These are phyloP conservation scores for Tylopilus rubrobrunneus DNA, from an alignment of 768 basidiomycete genomes.

Conservation along the genomic window DNA sequence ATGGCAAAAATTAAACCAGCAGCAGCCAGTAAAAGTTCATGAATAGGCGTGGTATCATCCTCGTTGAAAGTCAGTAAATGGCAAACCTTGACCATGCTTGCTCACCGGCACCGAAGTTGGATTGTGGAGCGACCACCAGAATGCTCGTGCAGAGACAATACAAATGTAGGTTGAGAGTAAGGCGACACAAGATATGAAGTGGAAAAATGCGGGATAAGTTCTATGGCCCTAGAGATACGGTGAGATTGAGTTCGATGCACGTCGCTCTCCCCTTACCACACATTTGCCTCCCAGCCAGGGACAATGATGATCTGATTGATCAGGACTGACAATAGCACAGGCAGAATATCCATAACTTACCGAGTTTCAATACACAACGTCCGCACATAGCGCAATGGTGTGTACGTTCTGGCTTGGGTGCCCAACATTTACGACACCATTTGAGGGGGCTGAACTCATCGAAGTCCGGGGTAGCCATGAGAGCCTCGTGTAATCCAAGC, in stretches of 20 bases:
- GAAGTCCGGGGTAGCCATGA: conserved; percentile 46
- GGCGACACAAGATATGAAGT: conserved; percentile 65
- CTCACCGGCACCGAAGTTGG: conserved; percentile 55
- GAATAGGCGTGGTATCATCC: conserved; percentile 65
- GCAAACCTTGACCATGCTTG: neutral
- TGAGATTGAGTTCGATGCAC: neutral
- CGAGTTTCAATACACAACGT: conserved; percentile 83
- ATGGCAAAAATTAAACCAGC: conserved; percentile 55
- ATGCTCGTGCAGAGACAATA: conserved; percentile 45
- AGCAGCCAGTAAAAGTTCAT: conserved; percentile 64
- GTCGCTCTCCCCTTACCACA: conserved; percentile 46
- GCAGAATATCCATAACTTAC: conserved; percentile 36
- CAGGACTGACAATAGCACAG: conserved; percentile 1
- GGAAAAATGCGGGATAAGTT: conserved; percentile 80
- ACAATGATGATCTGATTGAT: conserved; percentile 73
- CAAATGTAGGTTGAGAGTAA: conserved; percentile 61
- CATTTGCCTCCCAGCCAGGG: conserved; percentile 79
- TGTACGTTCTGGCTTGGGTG: conserved; percentile 72
- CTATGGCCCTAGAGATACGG: conserved; percentile 58
- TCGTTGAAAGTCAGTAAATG: conserved; percentile 24
- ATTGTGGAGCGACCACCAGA: conserved; percentile 65
- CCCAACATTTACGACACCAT: conserved; percentile 81
- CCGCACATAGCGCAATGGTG: conserved; percentile 77
- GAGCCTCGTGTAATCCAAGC: conserved; percentile 55
- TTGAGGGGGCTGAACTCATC: conserved; percentile 57